Base-by-base conservation (phyloP, 495 filamentous ascomycete genomes). In the Aspergillus hancockii region DNA sequence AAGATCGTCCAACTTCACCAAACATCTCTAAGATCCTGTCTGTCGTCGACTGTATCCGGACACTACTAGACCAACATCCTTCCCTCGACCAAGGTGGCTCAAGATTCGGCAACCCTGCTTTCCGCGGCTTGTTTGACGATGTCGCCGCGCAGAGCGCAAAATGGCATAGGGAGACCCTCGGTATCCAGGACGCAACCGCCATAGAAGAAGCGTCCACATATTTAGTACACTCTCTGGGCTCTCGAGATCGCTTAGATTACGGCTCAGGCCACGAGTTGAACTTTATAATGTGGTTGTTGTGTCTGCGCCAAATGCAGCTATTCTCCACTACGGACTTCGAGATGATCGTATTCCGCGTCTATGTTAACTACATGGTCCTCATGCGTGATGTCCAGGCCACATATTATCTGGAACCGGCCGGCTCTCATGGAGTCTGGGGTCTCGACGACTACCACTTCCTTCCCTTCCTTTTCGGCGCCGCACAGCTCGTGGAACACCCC, bases 181-280 rank as follows among this genome's bases (percentile, higher is more conserved):
- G 81, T 3, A 52, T 88, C 23, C 55, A 75, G n/a, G 75, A 82
- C 49, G 52, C 70, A 22, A 79, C 75, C 4, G 87, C 88, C 5
- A 79, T 88, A 30, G 70, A 77, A 1, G 94, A 98, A 70, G 78
- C 86, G 8, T 87, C 87, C 8, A 82, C 86, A 41, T 99, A 99
- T 67, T 80, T 99, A 50, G 74, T 83, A 58, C 83, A 96, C 65
- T 88, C 88, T 1, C 89, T 97, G 50, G 94, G 94, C 49, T 96
- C 94, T 68, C 81, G 86, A 49, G 82, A 85, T 30, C 84, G 94
- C n/a, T 90, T 98, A 61, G 94, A 98, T 75, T 98, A 98, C 73
- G 94, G 94, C 62, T 95, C 91, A 0, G 94, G 94, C 8, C 94
- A 98, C 71, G 94, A 98, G 74, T 81, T 98, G 50, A 97, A 98